Evolutionary conservation across 2,329 filamentous ascomycete genomes (phyloP).

Genomic region (Aspergillus niger): DNA sequence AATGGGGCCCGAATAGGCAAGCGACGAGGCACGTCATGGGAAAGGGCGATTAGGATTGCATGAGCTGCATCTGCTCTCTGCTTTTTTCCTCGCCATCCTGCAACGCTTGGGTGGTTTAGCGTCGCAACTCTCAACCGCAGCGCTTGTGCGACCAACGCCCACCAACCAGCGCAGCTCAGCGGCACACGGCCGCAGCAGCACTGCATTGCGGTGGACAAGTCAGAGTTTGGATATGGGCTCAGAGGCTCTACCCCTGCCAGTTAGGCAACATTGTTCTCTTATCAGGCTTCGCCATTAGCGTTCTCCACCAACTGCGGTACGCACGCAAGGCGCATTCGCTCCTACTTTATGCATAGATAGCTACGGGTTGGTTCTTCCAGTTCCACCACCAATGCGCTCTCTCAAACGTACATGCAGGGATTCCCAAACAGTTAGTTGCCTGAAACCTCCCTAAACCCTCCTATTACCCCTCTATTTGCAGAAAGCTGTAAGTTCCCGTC

Average conservation of each 20-base stretch:
- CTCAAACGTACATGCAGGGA: neutral
- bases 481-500: neutral
- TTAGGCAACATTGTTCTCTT: constrained; percentile 9
- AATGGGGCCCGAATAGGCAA: neutral
- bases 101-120: neutral
- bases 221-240: constrained; percentile 10
- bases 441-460: neutral
- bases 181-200: constrained; percentile 13
- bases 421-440: neutral
- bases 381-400: neutral
- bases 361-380: neutral
- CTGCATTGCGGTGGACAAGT: constrained; percentile 24
- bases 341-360: neutral
- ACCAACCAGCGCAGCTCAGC: neutral
- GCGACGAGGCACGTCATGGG: neutral
- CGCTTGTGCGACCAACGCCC: constrained; percentile 15
- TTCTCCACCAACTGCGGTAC: neutral
- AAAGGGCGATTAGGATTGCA: neutral
- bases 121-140: constrained; percentile 3
- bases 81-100: too few species aligned
- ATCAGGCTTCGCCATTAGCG: neutral
- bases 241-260: neutral
- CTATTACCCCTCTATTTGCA: neutral
- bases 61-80: too few species aligned
- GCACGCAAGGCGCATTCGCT: neutral